Conservation (phyloP, 2,329 filamentous ascomycete species). For the Xylaria sp. region DNA sequence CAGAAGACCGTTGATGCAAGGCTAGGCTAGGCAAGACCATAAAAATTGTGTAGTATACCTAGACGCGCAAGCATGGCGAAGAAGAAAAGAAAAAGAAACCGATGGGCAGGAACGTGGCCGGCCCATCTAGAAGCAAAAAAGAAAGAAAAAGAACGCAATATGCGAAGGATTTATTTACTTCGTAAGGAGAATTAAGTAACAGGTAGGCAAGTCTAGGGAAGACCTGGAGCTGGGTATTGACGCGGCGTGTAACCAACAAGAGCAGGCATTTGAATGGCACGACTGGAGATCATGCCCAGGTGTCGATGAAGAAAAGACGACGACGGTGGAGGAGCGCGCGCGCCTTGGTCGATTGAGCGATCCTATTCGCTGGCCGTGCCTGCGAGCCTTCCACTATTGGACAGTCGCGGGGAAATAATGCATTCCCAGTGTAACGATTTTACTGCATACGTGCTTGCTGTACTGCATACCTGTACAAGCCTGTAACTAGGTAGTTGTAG, state of each 20-base stretch:
- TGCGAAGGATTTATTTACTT: not conserved
- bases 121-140: not conserved
- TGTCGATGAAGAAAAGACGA: not conserved
- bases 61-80: too few species aligned
- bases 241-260: not conserved
- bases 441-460: not conserved
- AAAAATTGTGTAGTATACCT: too few species aligned
- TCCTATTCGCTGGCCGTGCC: not conserved
- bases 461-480: not conserved
- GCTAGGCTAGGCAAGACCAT: not conserved
- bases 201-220: too few species aligned
- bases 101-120: not conserved
- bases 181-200: not conserved
- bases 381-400: not conserved
- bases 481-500: not conserved
- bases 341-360: not conserved
- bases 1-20: not conserved
- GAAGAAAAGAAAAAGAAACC: not conserved
- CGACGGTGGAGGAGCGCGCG: not conserved
- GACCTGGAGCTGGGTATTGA: too few species aligned
- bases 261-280: not conserved
- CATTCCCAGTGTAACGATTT: not conserved
- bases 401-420: not conserved
- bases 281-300: not conserved
- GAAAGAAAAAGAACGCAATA: too few species aligned